Conservation (phyloP, 345 rosid species). For the Hevea brasiliensis region DNA sequence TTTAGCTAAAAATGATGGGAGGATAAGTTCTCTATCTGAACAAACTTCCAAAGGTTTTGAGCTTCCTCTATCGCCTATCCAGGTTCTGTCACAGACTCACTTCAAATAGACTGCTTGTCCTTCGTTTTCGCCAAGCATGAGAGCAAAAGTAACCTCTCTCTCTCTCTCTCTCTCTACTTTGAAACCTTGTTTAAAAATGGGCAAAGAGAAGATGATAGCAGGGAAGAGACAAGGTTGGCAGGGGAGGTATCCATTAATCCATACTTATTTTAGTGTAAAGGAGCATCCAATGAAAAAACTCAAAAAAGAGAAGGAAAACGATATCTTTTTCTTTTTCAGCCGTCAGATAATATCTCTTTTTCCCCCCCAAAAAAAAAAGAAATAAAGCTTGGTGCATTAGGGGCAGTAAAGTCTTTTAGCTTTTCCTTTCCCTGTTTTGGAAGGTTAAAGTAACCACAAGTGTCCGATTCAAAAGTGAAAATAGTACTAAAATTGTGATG, state of each 20-base stretch:
- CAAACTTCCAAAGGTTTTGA: not conserved
- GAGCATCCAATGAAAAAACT: not conserved
- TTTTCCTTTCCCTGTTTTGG: too few relatives aligned
- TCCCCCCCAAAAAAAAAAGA: too few relatives aligned
- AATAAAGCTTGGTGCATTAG: too few relatives aligned
- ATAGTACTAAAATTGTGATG: too few relatives aligned
- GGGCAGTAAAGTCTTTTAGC: too few relatives aligned
- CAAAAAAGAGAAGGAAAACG: not conserved
- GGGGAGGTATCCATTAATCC: not conserved
- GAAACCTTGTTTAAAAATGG: not conserved
- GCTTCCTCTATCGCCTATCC: not conserved
- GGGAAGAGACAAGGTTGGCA: slow-evolving; percentile 14
- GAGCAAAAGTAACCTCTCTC: not conserved
- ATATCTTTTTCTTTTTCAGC: not conserved
- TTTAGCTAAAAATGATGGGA: slow-evolving; percentile 12
- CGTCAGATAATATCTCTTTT: not conserved
- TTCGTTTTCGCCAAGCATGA: not conserved
- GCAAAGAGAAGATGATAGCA: slow-evolving; percentile 5
- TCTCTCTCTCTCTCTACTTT: not conserved
- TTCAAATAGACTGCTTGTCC: not conserved
- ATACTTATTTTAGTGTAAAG: slow-evolving; percentile 4
- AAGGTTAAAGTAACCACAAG: too few relatives aligned
- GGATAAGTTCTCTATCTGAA: not conserved
- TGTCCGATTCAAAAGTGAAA: too few relatives aligned
- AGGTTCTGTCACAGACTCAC: too few relatives aligned